These are phyloP conservation scores for Niveomyces coronatus DNA, from an alignment of 2,329 filamentous ascomycete species.

Conservation along the genomic window DNA sequence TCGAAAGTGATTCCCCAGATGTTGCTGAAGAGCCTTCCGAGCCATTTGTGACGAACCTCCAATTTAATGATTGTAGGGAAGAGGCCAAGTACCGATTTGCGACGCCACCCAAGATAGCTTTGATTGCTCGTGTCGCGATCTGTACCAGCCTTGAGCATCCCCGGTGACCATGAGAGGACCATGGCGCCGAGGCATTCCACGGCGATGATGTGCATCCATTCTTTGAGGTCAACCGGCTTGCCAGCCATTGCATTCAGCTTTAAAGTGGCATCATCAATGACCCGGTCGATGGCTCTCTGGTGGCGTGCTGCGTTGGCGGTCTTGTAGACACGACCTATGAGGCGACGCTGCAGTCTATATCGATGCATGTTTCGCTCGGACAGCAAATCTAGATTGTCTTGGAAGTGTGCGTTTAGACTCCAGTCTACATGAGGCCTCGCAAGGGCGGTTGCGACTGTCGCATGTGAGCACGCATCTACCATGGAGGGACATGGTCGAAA, in stretches of 20 bases:
- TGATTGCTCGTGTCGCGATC: constrained; percentile 38
- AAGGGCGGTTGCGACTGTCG: constrained; percentile 34
- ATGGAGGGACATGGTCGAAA: no score
- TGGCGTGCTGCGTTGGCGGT: constrained; percentile 31
- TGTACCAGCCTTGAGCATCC: constrained; percentile 31
- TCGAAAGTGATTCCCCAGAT: constrained; percentile 35
- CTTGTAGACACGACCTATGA: constrained; percentile 39
- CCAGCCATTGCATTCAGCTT: constrained; percentile 28
- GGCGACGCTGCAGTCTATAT: constrained; percentile 37
- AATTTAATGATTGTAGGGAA: constrained; percentile 33
- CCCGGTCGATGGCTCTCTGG: constrained; percentile 30
- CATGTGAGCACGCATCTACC: not conserved
- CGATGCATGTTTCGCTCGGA: constrained; percentile 36
- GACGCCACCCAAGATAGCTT: constrained; percentile 39
- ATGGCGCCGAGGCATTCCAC: constrained; percentile 41
- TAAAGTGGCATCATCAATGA: constrained; percentile 25
- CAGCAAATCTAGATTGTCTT: constrained; percentile 39
- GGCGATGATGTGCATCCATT: constrained; percentile 47
- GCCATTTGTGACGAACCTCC: constrained; percentile 25
- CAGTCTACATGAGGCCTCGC: constrained; percentile 32
- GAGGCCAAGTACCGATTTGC: constrained; percentile 41
- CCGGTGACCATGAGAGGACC: constrained; percentile 43
- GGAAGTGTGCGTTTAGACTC: constrained; percentile 23
- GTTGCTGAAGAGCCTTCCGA: constrained; percentile 30
- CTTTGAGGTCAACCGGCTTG: constrained; percentile 34